Evolutionary conservation across 2,329 filamentous ascomycete species (phyloP), one percentile per base, ranked within the genome.

Genomic region (Setomelanomma holmii): DNA sequence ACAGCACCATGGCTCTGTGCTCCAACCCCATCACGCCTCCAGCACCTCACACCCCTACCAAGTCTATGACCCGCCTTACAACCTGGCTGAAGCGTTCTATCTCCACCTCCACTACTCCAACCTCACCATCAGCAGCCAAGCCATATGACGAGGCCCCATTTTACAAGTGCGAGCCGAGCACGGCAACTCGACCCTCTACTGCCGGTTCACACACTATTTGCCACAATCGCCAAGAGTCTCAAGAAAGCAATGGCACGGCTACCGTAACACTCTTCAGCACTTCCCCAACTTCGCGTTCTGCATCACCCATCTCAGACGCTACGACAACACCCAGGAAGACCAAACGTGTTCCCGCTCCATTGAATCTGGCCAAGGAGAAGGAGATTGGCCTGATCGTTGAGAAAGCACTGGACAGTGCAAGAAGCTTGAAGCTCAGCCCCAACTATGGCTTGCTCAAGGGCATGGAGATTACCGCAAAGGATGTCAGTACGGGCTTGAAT

Each of bases 21-120:
- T 74, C 71, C 0, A 74, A 74, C 49, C 71, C 72, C 14, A 68
- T 73, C 46, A 73, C 72, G 0, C 71, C 72, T 0, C 68, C 69
- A 17, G 68, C 67, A 5, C 64, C 69, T 7, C 59, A 58, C 4
- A 72, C 69, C 3, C 68, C 69, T 5, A 72, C 70, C n/a, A 69
- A 69, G 1, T 66, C 71, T 11, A 67, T 73, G 34, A 45, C 56
- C 24, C 70, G 72, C 4, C 51, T 75, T 1, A 68, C 68, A 19
- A 68, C 69, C 12, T 75, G 72, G 72, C 50, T 75, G 40, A 72
- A 72, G 48, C 69, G 70, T 39, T 73, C 71, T 5, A 61, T 58
- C 3, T 60, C 60, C 4, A 56, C 57, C 5, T 58, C 60, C 5
- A 64, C 67, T 1, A 65, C 69, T 10, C 51, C 63, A 5, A 57